These are phyloP conservation scores for Dothideomycetes sp. DNA, from an alignment of 2,329 filamentous ascomycete genomes.

Conservation along the genomic window DNA sequence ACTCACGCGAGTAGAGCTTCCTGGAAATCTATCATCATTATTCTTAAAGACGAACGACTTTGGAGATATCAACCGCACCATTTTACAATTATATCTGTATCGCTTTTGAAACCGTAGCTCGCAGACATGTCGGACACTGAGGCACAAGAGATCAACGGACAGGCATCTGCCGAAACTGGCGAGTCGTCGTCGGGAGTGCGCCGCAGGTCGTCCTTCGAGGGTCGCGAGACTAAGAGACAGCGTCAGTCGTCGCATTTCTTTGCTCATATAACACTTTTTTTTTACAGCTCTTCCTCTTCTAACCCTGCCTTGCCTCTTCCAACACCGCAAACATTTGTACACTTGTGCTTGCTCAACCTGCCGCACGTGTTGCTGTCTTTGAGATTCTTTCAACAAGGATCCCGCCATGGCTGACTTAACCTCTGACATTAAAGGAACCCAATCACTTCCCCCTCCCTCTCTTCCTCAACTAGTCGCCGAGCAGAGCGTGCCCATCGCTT, in stretches of 20 bases:
- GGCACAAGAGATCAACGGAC: slow-evolving; percentile 1
- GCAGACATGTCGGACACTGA: slow-evolving; percentile 8
- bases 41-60: too few species aligned
- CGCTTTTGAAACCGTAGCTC: too few species aligned
- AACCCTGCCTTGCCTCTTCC: neutral
- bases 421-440: slow-evolving; percentile 48
- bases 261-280: slow-evolving; percentile 5
- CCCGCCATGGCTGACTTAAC: slow-evolving; percentile 16
- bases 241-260: slow-evolving; percentile 14
- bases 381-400: slow-evolving; percentile 18
- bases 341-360: slow-evolving; percentile 14
- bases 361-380: slow-evolving; percentile 4
- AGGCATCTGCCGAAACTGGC: slow-evolving; percentile 6
- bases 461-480: slow-evolving; percentile 90
- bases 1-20: too few species aligned
- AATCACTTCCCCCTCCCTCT: slow-evolving; percentile 85
- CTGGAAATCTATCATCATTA: too few species aligned
- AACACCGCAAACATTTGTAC: too few species aligned
- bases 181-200: slow-evolving; percentile 8
- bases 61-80: too few species aligned
- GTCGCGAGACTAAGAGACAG: slow-evolving; percentile 16
- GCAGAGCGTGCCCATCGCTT: slow-evolving; percentile 75
- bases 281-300: neutral
- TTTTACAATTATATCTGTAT: too few species aligned
- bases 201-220: slow-evolving; percentile 12